These are phyloP conservation scores for Debaryomyces coudertii DNA, from an alignment of 1,139 yeast species.

Conservation along the genomic window DNA sequence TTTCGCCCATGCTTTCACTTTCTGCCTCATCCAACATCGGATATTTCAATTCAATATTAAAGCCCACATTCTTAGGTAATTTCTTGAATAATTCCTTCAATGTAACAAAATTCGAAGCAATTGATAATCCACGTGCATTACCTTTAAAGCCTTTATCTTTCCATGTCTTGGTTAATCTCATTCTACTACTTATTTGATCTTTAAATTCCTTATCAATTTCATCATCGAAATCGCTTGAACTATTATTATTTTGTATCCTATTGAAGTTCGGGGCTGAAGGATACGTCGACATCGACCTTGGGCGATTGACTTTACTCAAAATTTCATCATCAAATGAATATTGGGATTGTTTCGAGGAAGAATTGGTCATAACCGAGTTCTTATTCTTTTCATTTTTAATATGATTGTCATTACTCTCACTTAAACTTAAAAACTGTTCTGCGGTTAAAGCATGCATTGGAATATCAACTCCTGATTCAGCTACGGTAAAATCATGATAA, in stretches of 20 bases:
- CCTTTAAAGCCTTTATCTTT: constrained; percentile 89
- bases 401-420: constrained; percentile 27
- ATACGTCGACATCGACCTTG: constrained; percentile 45
- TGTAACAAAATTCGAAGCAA: constrained; percentile 91
- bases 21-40: constrained; percentile 96
- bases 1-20: constrained; percentile 82
- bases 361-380: constrained; percentile 14
- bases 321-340: constrained; percentile 45
- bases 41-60: constrained; percentile 92
- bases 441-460: constrained; percentile 93
- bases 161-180: constrained; percentile 87
- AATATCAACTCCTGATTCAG: constrained; percentile 94
- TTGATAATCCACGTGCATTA: constrained; percentile 83
- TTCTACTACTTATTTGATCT: constrained; percentile 58
- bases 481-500: constrained; percentile 92
- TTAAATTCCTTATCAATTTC: constrained; percentile 42
- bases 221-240: constrained; percentile 30
- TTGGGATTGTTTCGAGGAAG: constrained; percentile 14
- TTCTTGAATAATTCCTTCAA: constrained; percentile 81
- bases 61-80: constrained; percentile 83
- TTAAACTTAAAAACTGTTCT: constrained; percentile 82
- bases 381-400: constrained; percentile 17
- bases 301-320: constrained; percentile 37
- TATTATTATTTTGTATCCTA: constrained; percentile 13
- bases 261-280: constrained; percentile 32